Percentiles rank a stretch among this genome's conserved stretches.
These are phyloP conservation scores for Citropsis articulata DNA, from an alignment of 345 rosid species.

Conservation along the genomic window DNA sequence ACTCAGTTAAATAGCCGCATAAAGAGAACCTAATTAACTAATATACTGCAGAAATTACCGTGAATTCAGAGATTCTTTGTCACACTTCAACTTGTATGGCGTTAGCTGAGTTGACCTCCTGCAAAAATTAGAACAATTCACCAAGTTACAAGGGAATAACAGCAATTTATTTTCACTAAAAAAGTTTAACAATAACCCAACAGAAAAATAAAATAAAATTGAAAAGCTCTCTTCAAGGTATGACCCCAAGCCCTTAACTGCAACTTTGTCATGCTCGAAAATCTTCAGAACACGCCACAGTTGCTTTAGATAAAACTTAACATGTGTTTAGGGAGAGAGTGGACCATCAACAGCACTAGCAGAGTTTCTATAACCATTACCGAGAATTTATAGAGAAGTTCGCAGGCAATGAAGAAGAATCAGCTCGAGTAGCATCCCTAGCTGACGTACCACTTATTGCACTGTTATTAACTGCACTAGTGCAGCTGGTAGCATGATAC, in stretches of 20 bases:
- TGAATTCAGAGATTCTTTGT: conserved; percentile 80
- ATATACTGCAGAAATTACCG: conserved; percentile 45
- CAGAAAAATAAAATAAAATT: background rate
- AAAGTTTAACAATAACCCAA: background rate
- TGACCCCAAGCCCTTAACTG: background rate
- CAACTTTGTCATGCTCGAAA: background rate
- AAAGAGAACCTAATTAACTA: background rate
- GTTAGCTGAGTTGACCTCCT: conserved; percentile 71
- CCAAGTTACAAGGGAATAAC: background rate
- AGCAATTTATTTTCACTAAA: background rate
- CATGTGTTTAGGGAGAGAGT: background rate
- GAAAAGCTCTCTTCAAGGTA: background rate
- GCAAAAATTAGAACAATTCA: conserved; percentile 23
- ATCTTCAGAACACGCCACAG: conserved; percentile 3
- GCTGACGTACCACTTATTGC: conserved; percentile 68
- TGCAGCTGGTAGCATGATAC: conserved; percentile 87
- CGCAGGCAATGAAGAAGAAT: conserved; percentile 67
- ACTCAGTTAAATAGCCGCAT: conserved; percentile 1
- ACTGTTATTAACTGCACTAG: conserved; percentile 92
- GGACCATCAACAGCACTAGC: background rate
- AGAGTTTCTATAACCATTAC: conserved; percentile 27
- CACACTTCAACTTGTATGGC: conserved; percentile 92
- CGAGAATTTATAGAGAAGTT: conserved; percentile 70
- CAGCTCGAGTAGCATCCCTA: conserved; percentile 74
- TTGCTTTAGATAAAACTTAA: background rate